phyloP scores from a whole-genome alignment of 441 rosid species.

The Geranium incanum region DNA sequence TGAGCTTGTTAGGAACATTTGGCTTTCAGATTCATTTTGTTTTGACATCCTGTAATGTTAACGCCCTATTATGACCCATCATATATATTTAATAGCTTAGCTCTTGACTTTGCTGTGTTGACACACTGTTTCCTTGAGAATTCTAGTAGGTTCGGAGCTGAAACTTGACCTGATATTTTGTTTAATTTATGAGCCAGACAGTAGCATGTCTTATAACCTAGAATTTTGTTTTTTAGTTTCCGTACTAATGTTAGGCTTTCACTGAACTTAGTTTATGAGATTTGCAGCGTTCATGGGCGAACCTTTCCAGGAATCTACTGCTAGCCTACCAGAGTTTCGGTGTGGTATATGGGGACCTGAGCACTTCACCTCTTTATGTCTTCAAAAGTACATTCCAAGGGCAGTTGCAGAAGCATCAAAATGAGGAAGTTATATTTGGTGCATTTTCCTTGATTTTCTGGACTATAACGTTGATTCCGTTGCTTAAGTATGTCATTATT shows the following conservation, averaged over 20 bases:
- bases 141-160: not conserved
- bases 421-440: conserved; percentile 8
- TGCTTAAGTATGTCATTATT: conserved; percentile 1
- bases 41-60: not conserved
- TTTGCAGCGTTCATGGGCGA: not conserved
- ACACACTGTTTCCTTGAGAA: not conserved
- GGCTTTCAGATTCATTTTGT: not conserved
- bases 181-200: not conserved
- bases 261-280: not conserved
- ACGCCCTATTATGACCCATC: not conserved
- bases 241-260: not conserved
- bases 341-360: conserved; percentile 5
- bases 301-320: conserved; percentile 4
- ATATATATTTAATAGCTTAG: not conserved
- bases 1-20: not conserved
- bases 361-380: not conserved
- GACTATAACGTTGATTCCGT: not conserved
- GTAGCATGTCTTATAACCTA: not conserved
- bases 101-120: not conserved
- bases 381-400: not conserved
- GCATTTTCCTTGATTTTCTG: conserved; percentile 9
- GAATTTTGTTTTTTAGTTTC: not conserved
- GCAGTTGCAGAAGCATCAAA: not conserved
- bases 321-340: conserved; percentile 6
- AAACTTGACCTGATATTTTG: not conserved